Evolutionary conservation across 2,329 filamentous ascomycete species (phyloP).

Genomic region (Ophiostoma quercus): DNA sequence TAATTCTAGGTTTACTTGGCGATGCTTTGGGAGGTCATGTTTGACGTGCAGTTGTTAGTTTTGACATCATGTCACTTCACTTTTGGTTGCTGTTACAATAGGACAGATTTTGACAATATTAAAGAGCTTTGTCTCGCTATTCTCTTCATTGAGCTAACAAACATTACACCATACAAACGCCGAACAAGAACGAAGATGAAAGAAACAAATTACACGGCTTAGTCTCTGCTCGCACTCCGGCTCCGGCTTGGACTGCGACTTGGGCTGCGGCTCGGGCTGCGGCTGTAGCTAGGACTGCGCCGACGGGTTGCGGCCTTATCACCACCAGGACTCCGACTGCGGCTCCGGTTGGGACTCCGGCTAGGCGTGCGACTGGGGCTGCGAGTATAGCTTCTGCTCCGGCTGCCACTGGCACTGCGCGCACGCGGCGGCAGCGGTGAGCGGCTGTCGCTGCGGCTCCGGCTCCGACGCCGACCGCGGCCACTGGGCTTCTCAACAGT

Average conservation of each 20-base stretch:
- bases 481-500: slow-evolving; percentile 14
- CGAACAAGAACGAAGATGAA: neutral
- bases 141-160: neutral
- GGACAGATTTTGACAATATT: neutral
- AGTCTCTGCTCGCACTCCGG: neutral
- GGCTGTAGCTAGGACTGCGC: slow-evolving; percentile 12
- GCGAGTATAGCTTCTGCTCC: slow-evolving; percentile 13
- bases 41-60: neutral
- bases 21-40: neutral
- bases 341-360: neutral
- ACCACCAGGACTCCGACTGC: slow-evolving; percentile 18
- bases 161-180: neutral
- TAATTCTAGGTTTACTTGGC: neutral
- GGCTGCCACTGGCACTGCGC: slow-evolving; percentile 12
- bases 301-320: slow-evolving; percentile 10
- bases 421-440: neutral
- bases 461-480: neutral
- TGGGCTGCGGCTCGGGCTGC: neutral
- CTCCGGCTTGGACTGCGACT: slow-evolving; percentile 18
- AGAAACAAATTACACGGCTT: neutral
- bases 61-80: neutral
- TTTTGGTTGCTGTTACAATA: neutral
- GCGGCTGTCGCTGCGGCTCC: slow-evolving; percentile 6
- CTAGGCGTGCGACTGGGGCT: slow-evolving; percentile 17
- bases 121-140: neutral